These are phyloP conservation scores for Magnaporthales sp. DNA, from an alignment of 2,329 filamentous ascomycete species.

Conservation along the genomic window DNA sequence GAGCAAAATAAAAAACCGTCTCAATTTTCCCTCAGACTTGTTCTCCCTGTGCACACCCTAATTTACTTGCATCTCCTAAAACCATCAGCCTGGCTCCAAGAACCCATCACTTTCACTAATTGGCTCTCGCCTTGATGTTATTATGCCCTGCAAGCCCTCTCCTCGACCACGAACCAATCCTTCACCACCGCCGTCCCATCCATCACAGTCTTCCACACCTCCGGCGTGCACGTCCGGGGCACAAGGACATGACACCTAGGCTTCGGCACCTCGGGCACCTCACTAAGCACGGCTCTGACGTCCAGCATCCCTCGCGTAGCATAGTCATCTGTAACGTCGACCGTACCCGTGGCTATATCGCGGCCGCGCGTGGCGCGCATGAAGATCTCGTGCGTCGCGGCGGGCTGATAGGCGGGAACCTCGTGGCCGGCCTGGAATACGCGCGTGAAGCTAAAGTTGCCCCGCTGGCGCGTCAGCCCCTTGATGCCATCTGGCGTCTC, in stretches of 20 bases:
- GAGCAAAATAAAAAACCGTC: too few species aligned
- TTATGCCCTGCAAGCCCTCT: too few species aligned
- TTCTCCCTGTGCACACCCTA: too few species aligned
- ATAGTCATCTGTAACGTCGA: constrained; percentile 8
- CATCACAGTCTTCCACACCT: constrained; percentile 12
- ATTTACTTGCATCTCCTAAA: too few species aligned
- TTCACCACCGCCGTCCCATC: constrained; percentile 11
- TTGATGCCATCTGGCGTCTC: constrained; percentile 50
- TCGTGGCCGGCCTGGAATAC: constrained; percentile 48
- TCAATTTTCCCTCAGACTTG: too few species aligned
- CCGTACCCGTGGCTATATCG: constrained; percentile 10
- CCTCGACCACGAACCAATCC: constrained; percentile 14
- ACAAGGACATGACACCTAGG: constrained; percentile 13
- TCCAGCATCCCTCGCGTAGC: constrained; percentile 9
- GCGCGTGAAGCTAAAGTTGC: constrained; percentile 51
- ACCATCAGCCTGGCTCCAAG: too few species aligned
- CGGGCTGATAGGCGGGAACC: constrained; percentile 29
- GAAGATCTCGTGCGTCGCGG: constrained; percentile 35
- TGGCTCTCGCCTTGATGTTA: too few species aligned
- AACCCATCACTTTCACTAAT: too few species aligned
- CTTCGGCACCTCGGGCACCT: constrained; percentile 8
- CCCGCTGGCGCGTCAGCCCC: constrained; percentile 50
- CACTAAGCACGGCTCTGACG: constrained; percentile 8
- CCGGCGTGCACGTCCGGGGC: constrained; percentile 10
- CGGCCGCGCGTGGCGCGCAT: constrained; percentile 28